A percentile compares a stretch with the other conserved stretches of the same genome.
Conservation (phyloP, 495 filamentous ascomycete genomes). For the Penicillium nucicola region DNA sequence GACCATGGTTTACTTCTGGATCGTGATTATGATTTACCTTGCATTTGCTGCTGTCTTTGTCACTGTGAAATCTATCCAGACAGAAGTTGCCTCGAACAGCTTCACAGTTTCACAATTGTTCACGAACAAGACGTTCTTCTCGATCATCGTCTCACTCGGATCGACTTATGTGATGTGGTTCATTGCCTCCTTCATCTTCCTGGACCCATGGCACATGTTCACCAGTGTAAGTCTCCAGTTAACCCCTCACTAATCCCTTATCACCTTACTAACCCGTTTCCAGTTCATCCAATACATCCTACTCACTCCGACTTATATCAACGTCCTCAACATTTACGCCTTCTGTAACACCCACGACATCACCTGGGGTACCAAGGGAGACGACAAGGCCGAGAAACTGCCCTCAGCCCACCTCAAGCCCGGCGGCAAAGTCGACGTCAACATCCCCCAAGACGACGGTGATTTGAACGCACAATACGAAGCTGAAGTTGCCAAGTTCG, state of each 20-base stretch:
- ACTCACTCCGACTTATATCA: slow-evolving; percentile 92
- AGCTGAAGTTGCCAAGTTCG: slow-evolving; percentile 72
- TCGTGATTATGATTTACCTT: slow-evolving; percentile 89
- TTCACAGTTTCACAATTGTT: slow-evolving; percentile 72
- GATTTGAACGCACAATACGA: slow-evolving; percentile 95
- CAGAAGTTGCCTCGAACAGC: slow-evolving; percentile 51
- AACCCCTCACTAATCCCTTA: background rate
- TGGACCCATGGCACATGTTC: slow-evolving; percentile 99
- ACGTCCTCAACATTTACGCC: slow-evolving; percentile 95
- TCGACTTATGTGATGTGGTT: slow-evolving; percentile 96
- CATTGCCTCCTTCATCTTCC: slow-evolving; percentile 86
- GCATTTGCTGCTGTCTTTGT: slow-evolving; percentile 95
- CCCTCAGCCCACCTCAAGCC: slow-evolving; percentile 78
- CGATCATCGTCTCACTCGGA: slow-evolving; percentile 83
- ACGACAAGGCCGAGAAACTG: slow-evolving; percentile 83
- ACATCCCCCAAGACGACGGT: slow-evolving; percentile 80
- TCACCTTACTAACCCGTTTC: slow-evolving; percentile 8
- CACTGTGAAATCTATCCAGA: slow-evolving; percentile 78
- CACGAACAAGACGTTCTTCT: slow-evolving; percentile 86
- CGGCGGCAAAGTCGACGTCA: slow-evolving; percentile 90
- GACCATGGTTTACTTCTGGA: slow-evolving; percentile 97
- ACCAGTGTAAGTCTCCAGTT: slow-evolving; percentile 55
- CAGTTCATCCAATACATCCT: slow-evolving; percentile 93
- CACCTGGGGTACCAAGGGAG: slow-evolving; percentile 95
- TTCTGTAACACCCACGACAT: slow-evolving; percentile 99